Percentiles rank a stretch among this genome's conserved stretches.
Conservation (phyloP, 1,284 basidiomycete species). For the Tilletia indica region DNA sequence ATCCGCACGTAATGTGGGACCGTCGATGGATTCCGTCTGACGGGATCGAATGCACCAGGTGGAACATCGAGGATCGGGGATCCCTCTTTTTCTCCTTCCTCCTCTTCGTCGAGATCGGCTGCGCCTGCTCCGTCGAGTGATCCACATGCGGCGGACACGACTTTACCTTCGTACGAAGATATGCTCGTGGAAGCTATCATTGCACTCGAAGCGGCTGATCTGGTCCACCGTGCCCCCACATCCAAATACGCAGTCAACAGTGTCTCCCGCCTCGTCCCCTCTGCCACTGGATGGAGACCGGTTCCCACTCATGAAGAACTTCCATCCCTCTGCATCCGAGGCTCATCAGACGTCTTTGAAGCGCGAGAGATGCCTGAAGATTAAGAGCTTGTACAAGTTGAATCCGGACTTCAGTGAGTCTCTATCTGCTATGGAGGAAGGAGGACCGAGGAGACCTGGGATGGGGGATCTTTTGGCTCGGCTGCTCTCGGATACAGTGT, state of each 20-base stretch:
- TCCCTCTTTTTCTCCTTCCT: background rate
- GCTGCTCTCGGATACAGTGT: constrained; percentile 23
- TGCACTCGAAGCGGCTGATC: constrained; percentile 32
- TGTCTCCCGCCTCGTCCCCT: constrained; percentile 37
- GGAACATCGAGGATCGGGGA: background rate
- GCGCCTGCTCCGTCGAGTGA: background rate
- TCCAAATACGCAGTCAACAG: constrained; percentile 14
- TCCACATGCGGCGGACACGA: constrained; percentile 27
- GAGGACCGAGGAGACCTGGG: constrained; percentile 29
- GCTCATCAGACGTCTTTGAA: constrained; percentile 52
- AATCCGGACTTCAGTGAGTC: constrained; percentile 43
- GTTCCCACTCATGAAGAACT: constrained; percentile 52
- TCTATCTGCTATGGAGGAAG: constrained; percentile 31
- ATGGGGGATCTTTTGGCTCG: constrained; percentile 39
- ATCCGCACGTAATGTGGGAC: background rate
- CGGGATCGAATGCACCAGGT: no score
- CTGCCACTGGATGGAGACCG: constrained; percentile 49
- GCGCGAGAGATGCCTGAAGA: constrained; percentile 49
- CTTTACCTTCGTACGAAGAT: constrained; percentile 48
- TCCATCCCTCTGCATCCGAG: constrained; percentile 52
- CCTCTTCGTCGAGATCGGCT: no score
- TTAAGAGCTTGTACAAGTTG: constrained; percentile 47
- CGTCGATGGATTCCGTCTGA: background rate
- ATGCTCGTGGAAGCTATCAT: constrained; percentile 49
- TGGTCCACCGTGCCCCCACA: constrained; percentile 24